Percentiles rank a stretch among this genome's conserved stretches.
Evolutionary conservation across 345 rosid species (phyloP).

Genomic region (Geranium rotundifolium): DNA sequence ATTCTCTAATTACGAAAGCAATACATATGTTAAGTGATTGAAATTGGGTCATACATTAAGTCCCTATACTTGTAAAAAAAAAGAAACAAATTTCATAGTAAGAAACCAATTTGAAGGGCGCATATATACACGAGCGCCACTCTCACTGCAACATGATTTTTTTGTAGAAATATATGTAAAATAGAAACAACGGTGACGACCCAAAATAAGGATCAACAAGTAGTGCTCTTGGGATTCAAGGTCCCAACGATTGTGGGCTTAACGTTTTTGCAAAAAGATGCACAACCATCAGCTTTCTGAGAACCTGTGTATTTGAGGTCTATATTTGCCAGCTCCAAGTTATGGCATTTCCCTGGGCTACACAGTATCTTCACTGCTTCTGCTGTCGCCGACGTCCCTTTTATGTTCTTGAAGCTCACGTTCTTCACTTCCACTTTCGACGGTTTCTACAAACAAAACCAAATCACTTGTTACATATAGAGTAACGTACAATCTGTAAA

Average conservation of each 20-base stretch:
- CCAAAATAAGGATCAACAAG: neutral
- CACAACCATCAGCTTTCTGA: constrained; percentile 1
- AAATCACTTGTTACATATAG: no score
- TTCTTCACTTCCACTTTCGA: constrained; percentile 13
- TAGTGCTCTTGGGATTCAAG: neutral
- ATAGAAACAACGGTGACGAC: no score
- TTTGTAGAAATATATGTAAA: no score
- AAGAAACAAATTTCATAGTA: no score
- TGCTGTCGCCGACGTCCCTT: constrained; percentile 13
- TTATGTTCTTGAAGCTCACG: constrained; percentile 17
- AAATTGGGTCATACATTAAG: no score
- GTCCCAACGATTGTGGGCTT: constrained; percentile 13
- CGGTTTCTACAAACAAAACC: constrained; percentile 9
- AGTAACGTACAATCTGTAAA: neutral
- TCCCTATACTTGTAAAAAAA: no score
- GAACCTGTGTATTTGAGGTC: constrained; percentile 10
- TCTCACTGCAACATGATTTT: no score
- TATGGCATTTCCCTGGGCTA: constrained; percentile 14
- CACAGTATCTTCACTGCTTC: constrained; percentile 15
- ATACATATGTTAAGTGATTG: no score
- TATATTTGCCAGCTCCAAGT: constrained; percentile 18
- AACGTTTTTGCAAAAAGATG: constrained; percentile 17
- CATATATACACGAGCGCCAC: no score
- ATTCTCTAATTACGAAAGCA: no score
- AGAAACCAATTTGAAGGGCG: no score